Base-by-base conservation (phyloP, 2,329 filamentous ascomycete genomes). In the Chaetomiaceae sp. region DNA sequence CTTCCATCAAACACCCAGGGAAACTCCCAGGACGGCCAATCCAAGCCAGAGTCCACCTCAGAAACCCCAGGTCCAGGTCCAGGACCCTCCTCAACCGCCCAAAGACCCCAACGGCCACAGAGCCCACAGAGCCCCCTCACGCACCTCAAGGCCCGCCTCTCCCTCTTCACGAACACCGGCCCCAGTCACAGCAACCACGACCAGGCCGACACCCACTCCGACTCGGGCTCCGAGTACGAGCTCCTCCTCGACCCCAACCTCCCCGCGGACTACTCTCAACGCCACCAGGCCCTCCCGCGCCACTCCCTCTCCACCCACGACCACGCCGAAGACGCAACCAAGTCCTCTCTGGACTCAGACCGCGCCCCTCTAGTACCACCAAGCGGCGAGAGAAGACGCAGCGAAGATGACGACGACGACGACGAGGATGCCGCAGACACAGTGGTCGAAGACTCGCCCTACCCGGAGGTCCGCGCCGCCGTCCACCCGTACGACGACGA, bases 401-500 rank as follows among this genome's bases (percentile, higher is more conserved):
- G n/a, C n/a, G n/a, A n/a, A n/a, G n/a, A 62, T 25, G 64, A 66
- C n/a, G 42, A 27, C 3, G 42, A 45, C 3, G 34, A 17, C 5
- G 33, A 30, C 9, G 23, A 34, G n/a, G 41, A 38, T 3, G 37
- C 21, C 21, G 66, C 70, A 19, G 53, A 58, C 20, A 70, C 72
- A 30, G 72, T 75, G 6, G 65, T 70, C 25, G 77, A 82, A 52
- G 70, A 83, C 62, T 86, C 82, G 2, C 83, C 82, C 0, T 86
- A 86, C 60, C 77, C 82, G 23, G 82, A 86, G 65, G 82, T 84
- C 43, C 73, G 79, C 41, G 81, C 82, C 30, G 81, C 82, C 7
- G 81, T 85, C 3, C 72, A 73, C 46, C 85, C 85, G 62, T 80
- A 78, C 58, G 82, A 86, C 62, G 78, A 85, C 58, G 77, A 82